Evolutionary conservation across 2,329 filamentous ascomycete genomes (phyloP), one percentile per base, ranked within the genome.

Genomic region (Paecilomyces formosus): DNA sequence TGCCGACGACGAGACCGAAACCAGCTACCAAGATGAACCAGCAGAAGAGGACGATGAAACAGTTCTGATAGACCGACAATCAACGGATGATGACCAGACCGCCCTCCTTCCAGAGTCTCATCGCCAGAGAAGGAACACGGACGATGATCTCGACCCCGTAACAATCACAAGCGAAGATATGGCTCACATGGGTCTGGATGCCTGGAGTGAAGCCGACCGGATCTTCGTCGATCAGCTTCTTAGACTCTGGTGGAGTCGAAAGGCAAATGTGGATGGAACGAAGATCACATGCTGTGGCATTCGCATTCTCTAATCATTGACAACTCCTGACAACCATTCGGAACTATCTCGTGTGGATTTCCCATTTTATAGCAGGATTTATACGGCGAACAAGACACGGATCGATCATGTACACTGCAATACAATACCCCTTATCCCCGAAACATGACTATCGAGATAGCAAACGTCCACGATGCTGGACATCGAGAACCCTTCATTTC

Each of bases 201-300:
- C 76, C 15, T 80, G 78, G 78, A 80, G 78, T 57, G 72, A 71
- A 15, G 70, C 76, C 3, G 78, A 80, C 61, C 72, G 76, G 28
- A 61, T 72, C 21, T 80, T 80, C 59, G 74, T 78, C 12, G 71
- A 76, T 60, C 75, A 79, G 58, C 64, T 80, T 31, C 71, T 78
- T n/a, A 62, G 61, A 13, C 65, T 78, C 1, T 81, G 78, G 75
- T 81, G 76, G 76, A 72, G 72, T 21, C 69, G 77, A 18, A 69
- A 72, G 35, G 77, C 76, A 7, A 64, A 70, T 53, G 75, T 81
- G 22, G 72, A 77, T 57, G 73, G 73, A 39, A 74, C 72, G 18
- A 70, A 72, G 26, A 74, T 81, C 55, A 72, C 75, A 59, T 81
- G 78, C 60, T 81, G 78, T 65, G 78, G 78, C 28, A 71, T 81